Conservation (phyloP, 129 eudicot genomes). For the Lonicera japonica region DNA sequence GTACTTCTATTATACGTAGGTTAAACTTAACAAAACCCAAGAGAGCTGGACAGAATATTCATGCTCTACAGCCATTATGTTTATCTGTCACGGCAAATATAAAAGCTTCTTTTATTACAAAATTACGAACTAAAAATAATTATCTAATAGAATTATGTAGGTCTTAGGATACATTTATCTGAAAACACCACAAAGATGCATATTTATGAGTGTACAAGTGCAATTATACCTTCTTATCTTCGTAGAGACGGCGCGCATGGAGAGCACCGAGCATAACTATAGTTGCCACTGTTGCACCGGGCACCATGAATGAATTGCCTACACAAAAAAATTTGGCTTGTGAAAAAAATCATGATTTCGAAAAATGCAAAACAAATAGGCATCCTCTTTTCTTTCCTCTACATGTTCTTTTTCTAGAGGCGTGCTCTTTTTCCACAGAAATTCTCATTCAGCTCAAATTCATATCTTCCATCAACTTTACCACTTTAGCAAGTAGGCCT, state of each 20-base stretch:
- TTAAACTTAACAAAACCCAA: too few species aligned
- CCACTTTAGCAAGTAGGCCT: not conserved
- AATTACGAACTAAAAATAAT: too few species aligned
- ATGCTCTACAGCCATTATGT: too few species aligned
- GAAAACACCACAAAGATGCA: not conserved
- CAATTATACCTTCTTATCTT: conserved; percentile 64
- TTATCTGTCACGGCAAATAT: too few species aligned
- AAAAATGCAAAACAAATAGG: not conserved
- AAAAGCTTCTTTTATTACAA: too few species aligned
- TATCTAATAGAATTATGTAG: too few species aligned
- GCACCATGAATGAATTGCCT: conserved; percentile 78
- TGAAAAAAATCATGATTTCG: not conserved
- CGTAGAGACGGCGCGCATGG: conserved; percentile 87
- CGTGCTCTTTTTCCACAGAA: not conserved
- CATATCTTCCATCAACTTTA: not conserved
- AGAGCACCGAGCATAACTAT: conserved; percentile 94
- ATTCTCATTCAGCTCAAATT: not conserved
- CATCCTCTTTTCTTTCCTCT: too few species aligned
- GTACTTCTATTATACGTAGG: too few species aligned
- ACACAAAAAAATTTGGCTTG: conserved; percentile 3
- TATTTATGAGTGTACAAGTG: not conserved
- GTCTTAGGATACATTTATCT: not conserved
- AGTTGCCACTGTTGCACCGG: conserved; percentile 94
- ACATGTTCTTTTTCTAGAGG: not conserved
- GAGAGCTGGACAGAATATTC: too few species aligned